A percentile compares a stretch with the other conserved stretches of the same genome.
Evolutionary conservation across 257 asterid genomes (phyloP).

Genomic region (Lavandula angustifolia): DNA sequence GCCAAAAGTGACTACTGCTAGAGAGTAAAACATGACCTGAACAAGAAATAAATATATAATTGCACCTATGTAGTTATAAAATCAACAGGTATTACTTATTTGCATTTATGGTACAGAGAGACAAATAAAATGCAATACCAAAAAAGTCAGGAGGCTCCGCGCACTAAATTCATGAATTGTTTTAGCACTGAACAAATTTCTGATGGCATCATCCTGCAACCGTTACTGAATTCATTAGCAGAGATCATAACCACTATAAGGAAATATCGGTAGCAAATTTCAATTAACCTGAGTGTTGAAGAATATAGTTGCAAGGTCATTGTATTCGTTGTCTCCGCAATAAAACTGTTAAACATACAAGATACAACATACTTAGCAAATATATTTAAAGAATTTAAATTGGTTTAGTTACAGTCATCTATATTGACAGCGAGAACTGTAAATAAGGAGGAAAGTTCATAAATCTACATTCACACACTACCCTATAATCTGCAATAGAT

Average conservation of each 20-base stretch:
- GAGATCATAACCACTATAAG: constrained; percentile 19
- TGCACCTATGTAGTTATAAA: constrained; percentile 13
- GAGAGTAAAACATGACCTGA: constrained; percentile 93
- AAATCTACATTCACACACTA: neutral
- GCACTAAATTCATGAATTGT: constrained; percentile 96
- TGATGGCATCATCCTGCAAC: constrained; percentile 97
- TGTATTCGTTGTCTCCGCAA: constrained; percentile 81
- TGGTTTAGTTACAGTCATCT: neutral
- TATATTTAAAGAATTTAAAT: neutral
- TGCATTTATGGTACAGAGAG: constrained; percentile 12
- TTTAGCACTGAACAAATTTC: constrained; percentile 96
- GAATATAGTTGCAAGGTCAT: constrained; percentile 96
- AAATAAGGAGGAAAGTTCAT: neutral
- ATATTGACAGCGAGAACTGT: neutral
- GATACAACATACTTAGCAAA: constrained; percentile 25
- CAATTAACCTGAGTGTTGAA: constrained; percentile 89
- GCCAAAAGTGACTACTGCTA: constrained; percentile 95
- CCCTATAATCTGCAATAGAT: neutral
- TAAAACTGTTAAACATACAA: constrained; percentile 61
- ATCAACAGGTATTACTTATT: neutral
- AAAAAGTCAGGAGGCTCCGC: constrained; percentile 80
- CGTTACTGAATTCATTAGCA: constrained; percentile 39
- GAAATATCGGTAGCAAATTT: constrained; percentile 14
- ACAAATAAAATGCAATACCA: constrained; percentile 52
- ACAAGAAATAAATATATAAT: constrained; percentile 30